phyloP scores from a whole-genome alignment of 306 rosid genomes.

The Malus orientalis region DNA sequence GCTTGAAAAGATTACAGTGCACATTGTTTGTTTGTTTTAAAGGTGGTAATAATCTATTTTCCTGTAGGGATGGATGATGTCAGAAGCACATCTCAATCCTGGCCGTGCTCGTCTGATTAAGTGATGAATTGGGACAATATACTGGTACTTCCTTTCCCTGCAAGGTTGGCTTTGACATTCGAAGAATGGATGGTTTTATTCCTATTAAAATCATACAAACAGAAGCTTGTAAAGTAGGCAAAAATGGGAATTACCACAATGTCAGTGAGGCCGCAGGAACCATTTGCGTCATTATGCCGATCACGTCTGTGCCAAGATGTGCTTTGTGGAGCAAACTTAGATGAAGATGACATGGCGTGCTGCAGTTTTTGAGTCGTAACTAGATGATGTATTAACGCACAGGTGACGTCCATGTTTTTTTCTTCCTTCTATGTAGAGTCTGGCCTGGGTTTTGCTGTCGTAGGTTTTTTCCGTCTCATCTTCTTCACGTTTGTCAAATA shows the following conservation, averaged over 20 bases:
- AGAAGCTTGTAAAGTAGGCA: not conserved
- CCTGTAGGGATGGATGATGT: conserved; percentile 89
- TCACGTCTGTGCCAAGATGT: not conserved
- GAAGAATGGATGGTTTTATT: conserved; percentile 1
- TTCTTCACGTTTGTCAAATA: not conserved
- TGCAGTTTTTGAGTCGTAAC: not conserved
- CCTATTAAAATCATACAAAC: not conserved
- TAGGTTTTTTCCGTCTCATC: not conserved
- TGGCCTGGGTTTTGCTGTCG: not conserved
- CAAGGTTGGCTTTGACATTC: conserved; percentile 16
- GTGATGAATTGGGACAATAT: conserved; percentile 22
- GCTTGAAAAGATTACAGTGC: not conserved
- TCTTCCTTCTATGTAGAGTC: not conserved
- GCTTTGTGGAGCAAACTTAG: not conserved
- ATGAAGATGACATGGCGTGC: not conserved
- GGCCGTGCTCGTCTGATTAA: conserved; percentile 77
- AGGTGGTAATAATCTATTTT: not conserved
- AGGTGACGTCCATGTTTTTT: not conserved
- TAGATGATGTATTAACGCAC: not conserved
- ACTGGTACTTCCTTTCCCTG: conserved; percentile 12
- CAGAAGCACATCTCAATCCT: conserved; percentile 88
- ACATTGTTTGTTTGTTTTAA: not conserved
- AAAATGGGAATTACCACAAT: not conserved
- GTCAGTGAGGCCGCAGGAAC: conserved; percentile 17
- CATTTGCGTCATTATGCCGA: conserved; percentile 12